phyloP scores from a whole-genome alignment of 2,329 filamentous ascomycete genomes.

The Epichloe gansuensis region DNA sequence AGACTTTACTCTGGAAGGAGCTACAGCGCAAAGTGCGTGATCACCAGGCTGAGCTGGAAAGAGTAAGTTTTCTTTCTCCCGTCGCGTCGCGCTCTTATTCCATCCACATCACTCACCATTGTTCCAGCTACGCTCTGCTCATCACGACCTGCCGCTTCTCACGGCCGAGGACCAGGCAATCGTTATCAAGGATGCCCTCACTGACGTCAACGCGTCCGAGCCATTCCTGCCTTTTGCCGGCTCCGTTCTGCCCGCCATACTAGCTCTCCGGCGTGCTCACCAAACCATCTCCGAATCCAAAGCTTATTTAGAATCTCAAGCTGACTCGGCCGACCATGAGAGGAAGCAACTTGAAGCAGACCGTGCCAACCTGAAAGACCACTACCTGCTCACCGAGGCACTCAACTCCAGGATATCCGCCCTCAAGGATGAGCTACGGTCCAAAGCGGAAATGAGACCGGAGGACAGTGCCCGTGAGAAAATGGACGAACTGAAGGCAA shows the following conservation, averaged over 20 bases:
- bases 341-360: conserved; percentile 39
- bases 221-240: conserved; percentile 54
- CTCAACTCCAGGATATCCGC: conserved; percentile 45
- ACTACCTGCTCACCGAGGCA: conserved; percentile 41
- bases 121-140: conserved; percentile 17
- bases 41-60: conserved; percentile 37
- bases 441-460: conserved; percentile 44
- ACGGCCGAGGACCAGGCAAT: conserved; percentile 19
- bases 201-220: conserved; percentile 45
- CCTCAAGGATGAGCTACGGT: conserved; percentile 44
- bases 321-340: conserved; percentile 28
- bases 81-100: background rate
- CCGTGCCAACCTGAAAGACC: conserved; percentile 38
- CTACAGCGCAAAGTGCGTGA: conserved; percentile 47
- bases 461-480: conserved; percentile 51
- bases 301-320: conserved; percentile 39
- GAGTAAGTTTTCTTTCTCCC: conserved; percentile 20
- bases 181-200: conserved; percentile 53
- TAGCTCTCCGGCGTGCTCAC: conserved; percentile 58
- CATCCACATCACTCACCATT: background rate
- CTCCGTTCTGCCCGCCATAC: conserved; percentile 57
- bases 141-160: conserved; percentile 11
- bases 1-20: conserved; percentile 52
- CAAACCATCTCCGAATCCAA: conserved; percentile 53
- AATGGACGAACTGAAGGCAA: conserved; percentile 46